These are phyloP conservation scores for Steccherinum ochraceum DNA, from an alignment of 768 basidiomycete genomes.

Conservation along the genomic window DNA sequence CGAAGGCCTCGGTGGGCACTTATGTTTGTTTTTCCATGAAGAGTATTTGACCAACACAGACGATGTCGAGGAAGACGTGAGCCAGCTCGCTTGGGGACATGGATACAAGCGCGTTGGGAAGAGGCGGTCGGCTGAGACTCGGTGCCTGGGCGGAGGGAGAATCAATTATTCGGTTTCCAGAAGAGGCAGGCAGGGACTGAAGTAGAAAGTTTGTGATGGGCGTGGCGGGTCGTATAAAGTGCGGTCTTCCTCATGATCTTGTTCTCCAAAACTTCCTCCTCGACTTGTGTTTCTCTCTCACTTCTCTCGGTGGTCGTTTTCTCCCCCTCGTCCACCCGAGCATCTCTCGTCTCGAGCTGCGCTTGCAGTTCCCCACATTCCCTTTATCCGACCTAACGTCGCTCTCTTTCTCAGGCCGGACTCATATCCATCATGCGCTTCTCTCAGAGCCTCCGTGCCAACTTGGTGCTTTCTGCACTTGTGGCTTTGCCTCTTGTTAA, in stretches of 20 bases:
- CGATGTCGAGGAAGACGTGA: not conserved
- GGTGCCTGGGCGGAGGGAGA: not conserved
- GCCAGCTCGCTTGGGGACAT: not conserved
- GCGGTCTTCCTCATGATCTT: not conserved
- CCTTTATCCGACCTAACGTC: not conserved
- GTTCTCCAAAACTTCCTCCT: not conserved
- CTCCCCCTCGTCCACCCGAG: not conserved
- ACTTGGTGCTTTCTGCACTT: constrained; percentile 1
- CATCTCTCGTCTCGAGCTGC: not conserved
- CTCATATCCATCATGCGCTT: not conserved
- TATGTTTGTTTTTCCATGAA: not conserved
- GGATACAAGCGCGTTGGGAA: not conserved
- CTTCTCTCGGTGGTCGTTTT: not conserved
- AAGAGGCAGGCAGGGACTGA: not conserved
- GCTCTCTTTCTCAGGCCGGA: not conserved
- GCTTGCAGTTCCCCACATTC: not conserved
- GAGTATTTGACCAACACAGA: not conserved
- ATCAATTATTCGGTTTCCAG: not conserved
- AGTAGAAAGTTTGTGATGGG: not conserved
- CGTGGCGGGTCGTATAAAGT: not conserved
- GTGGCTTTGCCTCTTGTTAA: constrained; percentile 3
- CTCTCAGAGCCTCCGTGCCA: not conserved
- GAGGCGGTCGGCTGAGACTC: not conserved
- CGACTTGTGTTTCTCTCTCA: not conserved
- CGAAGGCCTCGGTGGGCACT: no score